A percentile compares a stretch with the other conserved stretches of the same genome.
Evolutionary conservation across 192 early-diverging fungal species (phyloP).

Genomic region (Phlyctochytrium bullatum): DNA sequence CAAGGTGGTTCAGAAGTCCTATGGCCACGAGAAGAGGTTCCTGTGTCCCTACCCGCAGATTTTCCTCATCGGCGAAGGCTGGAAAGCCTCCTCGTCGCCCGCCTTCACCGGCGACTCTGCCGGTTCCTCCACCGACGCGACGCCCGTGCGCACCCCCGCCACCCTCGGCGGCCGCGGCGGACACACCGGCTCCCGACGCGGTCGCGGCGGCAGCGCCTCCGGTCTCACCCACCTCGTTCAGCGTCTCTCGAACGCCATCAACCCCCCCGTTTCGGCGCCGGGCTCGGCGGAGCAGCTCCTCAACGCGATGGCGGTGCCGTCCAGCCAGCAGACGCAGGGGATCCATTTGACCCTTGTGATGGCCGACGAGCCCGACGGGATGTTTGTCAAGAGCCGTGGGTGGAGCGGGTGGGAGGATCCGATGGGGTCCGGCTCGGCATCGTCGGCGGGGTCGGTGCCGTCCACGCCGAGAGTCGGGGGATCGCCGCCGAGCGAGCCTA

Average conservation of each 20-base stretch:
- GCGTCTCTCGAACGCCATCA: not conserved
- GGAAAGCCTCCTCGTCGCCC: slow-evolving; percentile 51
- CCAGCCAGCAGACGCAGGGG: no score
- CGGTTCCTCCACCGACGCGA: not conserved
- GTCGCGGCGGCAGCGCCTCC: not conserved
- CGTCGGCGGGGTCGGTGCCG: not conserved
- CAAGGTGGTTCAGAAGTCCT: slow-evolving; percentile 90
- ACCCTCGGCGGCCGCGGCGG: not conserved
- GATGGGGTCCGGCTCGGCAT: not conserved
- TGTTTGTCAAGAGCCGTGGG: not conserved
- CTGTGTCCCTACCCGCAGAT: slow-evolving; percentile 82
- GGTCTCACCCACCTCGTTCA: not conserved
- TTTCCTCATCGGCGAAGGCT: slow-evolving; percentile 69
- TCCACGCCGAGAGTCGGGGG: not conserved
- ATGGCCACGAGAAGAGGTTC: slow-evolving; percentile 89
- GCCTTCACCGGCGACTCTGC: not conserved
- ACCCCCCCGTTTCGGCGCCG: not conserved
- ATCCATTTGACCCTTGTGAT: not conserved
- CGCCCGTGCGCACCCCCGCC: not conserved
- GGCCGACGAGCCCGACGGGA: not conserved
- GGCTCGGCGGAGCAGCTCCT: not conserved
- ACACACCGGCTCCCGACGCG: not conserved
- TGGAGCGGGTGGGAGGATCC: no score
- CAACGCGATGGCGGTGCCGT: no score
- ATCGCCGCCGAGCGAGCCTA: no score